Base-by-base conservation (phyloP, 1,284 basidiomycete species). In the Peniophora sp. region DNA sequence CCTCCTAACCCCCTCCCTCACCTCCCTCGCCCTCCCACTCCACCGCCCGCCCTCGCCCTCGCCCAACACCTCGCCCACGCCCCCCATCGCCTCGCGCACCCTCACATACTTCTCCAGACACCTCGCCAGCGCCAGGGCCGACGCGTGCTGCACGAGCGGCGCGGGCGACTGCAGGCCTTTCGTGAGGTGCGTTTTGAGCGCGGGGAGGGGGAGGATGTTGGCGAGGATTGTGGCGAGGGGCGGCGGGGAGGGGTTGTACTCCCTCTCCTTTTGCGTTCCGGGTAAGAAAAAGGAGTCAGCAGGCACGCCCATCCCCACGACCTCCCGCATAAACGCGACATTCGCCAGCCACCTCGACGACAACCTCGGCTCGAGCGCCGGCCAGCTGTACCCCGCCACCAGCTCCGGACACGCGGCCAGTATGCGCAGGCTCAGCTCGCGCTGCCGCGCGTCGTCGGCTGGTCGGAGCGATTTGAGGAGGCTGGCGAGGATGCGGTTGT, bases 321-420 rank as follows among this genome's bases (percentile, higher is more conserved):
- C 77, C 2, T 78, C 73, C 0, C 85, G 88, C 39, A 92, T 77
- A 61, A 93, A 89, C 2, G 90, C 76, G 53, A 95, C 81, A 50
- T 92, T 94, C 1, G 86, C 81, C 27, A 97, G 82, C 93, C 93
- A 97, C 59, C 86, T 84, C 0, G 90, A 89, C 5, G 88, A 88
- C 0, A 94, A 76, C 1, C 90, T 80, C 0, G 94, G 92, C 56
- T 97, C 94, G 6, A 97, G 73, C 32, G 77, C 76, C 15, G 81
- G 67, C 89, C 92, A 92, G 63, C 72, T 72, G 48, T 60, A 92
- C 77, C 87, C 81, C 0, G 86, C 73, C 1, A 93, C 82, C 2
- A 97, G 79, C 64, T 97, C 94, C 0, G 93, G 93, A 64, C 89
- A 95, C 0, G 88, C 83, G 1, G 69, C 59, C 20, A 93, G 70